These are phyloP conservation scores for Lolium perenne DNA, from an alignment of 176 grass and related monocot genomes.

Conservation along the genomic window DNA sequence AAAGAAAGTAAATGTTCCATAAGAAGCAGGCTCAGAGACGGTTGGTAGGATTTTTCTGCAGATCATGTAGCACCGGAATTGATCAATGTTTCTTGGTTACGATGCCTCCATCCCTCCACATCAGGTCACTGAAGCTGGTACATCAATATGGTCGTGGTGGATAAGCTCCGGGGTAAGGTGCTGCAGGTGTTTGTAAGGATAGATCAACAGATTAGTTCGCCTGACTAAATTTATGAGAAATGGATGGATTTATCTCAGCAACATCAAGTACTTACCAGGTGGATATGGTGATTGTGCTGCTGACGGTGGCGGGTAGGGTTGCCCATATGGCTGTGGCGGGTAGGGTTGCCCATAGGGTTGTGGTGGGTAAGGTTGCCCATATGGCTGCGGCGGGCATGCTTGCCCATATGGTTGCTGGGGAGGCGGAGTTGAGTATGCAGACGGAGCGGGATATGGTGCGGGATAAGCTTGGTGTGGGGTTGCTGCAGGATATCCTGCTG, in stretches of 20 bases:
- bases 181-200: constrained; percentile 51
- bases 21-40: background rate
- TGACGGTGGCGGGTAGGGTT: constrained; percentile 51
- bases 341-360: constrained; percentile 42
- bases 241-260: background rate
- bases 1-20: background rate
- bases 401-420: constrained; percentile 47
- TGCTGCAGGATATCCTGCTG: constrained; percentile 40
- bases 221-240: background rate
- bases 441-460: constrained; percentile 36
- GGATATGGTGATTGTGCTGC: constrained; percentile 51
- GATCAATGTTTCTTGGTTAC: background rate
- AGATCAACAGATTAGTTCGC: constrained; percentile 13
- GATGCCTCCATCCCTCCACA: constrained; percentile 25
- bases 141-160: constrained; percentile 70
- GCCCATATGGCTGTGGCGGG: constrained; percentile 38
- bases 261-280: constrained; percentile 53
- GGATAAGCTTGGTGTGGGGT: constrained; percentile 37
- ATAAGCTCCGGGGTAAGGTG: constrained; percentile 62
- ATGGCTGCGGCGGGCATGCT: constrained; percentile 33
- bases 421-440: constrained; percentile 43
- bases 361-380: constrained; percentile 41
- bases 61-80: background rate
- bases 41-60: background rate
- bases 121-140: constrained; percentile 27